Base-by-base conservation (phyloP, 2,329 filamentous ascomycete genomes). In the Kalmusia sp. region DNA sequence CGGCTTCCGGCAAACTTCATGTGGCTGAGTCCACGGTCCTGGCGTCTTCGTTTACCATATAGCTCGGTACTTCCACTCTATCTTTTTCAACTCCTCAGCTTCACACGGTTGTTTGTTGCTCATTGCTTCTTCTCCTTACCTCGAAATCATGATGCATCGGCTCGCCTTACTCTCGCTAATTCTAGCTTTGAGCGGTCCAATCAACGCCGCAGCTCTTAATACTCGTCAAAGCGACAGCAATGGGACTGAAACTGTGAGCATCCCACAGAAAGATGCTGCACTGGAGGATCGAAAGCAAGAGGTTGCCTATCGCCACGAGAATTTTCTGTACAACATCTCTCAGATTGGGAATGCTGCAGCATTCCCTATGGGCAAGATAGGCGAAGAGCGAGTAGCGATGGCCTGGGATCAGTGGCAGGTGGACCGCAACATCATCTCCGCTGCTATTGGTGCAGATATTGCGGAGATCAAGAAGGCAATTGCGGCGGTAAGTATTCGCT, bases 381-480 rank as follows among this genome's bases (percentile, higher is more conserved):
- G 39, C 3, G 48, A 51, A 14, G 48, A 51, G 30, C 35, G 48
- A 1, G 48, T 51, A 12, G 28, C 48, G 11, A 15, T 27, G 17
- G 48, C 48, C 21, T 51, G 48, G 48, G 48, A 51, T 33, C 48
- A 44, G 38, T 51, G 48, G 48, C 38, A 44, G 38, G 38, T 37
- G 31, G 48, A 44, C 33, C 48, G 48, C 15, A 44, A 51, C 6
- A 35, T 44, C n/a, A 51, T 51, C 30, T 37, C 27, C 6, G 24
- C 21, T 17, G 31, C 19, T 2, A 51, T 51, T 25, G 22, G 37
- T 11, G 34, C 31, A 14, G 48, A 51, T 33, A 11, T 51, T 11
- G 22, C 22, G 2, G 8, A 43, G 39, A 21, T 51, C n/a, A 51
- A 35, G 39, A 11, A 51, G 30, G 48, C 48, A n/a, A 44, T 51